phyloP scores from a whole-genome alignment of 164 flowering plant species.

The Pachysandra terminalis region DNA sequence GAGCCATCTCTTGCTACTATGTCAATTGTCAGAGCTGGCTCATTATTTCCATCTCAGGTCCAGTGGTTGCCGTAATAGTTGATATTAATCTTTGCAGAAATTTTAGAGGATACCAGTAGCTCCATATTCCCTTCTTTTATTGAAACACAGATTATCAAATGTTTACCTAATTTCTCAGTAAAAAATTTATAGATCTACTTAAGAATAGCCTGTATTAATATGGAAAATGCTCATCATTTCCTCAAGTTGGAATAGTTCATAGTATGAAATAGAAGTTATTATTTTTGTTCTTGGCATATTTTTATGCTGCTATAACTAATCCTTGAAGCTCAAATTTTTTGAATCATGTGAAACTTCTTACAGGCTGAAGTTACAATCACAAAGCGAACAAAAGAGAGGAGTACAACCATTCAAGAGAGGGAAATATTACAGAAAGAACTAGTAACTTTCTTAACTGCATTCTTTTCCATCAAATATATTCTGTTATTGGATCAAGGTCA shows the following conservation, averaged over 20 bases:
- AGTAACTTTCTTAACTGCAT: background rate
- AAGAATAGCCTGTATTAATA: background rate
- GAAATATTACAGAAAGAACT: constrained; percentile 29
- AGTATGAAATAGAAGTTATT: too few relatives aligned
- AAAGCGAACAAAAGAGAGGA: constrained; percentile 56
- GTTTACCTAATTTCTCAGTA: too few relatives aligned
- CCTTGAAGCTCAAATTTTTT: background rate
- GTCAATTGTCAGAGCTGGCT: too few relatives aligned
- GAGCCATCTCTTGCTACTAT: too few relatives aligned
- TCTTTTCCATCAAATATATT: background rate
- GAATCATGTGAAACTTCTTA: constrained; percentile 2
- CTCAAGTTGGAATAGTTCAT: background rate
- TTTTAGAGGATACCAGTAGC: too few relatives aligned
- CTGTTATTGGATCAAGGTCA: background rate
- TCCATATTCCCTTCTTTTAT: too few relatives aligned
- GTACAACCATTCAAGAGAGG: constrained; percentile 33
- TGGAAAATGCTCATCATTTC: background rate
- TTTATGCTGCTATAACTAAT: too few relatives aligned
- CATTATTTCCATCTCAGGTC: too few relatives aligned
- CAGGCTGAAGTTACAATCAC: constrained; percentile 59
- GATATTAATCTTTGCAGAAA: too few relatives aligned
- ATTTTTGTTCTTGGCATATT: too few relatives aligned
- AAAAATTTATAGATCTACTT: background rate
- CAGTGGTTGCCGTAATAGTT: too few relatives aligned
- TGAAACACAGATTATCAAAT: too few relatives aligned